Conservation (phyloP, 192 early-diverging fungal genomes). For the Podila epigama region DNA sequence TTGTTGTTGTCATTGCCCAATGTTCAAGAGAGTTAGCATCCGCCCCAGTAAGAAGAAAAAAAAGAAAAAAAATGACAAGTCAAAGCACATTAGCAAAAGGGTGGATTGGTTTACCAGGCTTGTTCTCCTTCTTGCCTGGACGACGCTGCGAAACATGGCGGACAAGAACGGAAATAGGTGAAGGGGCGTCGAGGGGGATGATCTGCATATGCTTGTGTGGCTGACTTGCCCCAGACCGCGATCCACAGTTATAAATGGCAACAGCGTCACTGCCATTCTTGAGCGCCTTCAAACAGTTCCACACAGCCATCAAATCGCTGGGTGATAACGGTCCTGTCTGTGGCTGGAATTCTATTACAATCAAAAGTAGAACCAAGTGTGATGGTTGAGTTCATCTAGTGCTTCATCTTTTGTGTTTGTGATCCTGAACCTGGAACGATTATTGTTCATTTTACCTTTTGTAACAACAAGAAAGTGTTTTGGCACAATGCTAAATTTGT, state of each 20-base stretch:
- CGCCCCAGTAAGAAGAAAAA: not conserved
- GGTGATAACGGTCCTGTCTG: conserved; percentile 60
- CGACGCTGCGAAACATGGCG: conserved; percentile 41
- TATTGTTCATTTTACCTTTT: conserved; percentile 51
- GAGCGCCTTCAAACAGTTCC: conserved; percentile 40
- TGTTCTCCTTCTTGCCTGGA: conserved; percentile 46
- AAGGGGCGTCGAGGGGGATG: conserved; percentile 47
- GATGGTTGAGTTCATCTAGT: not conserved
- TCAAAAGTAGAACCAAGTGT: not conserved
- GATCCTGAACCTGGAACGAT: not conserved
- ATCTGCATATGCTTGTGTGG: conserved; percentile 68
- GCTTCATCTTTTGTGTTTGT: too few relatives aligned
- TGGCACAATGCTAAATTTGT: conserved; percentile 65
- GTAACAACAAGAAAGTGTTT: conserved; percentile 61
- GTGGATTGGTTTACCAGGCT: conserved; percentile 10
- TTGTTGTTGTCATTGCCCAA: not conserved
- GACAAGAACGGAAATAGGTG: conserved; percentile 54
- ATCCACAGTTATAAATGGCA: conserved; percentile 67
- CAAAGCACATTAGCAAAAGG: not conserved
- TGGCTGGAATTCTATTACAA: conserved; percentile 52
- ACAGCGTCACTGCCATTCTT: conserved; percentile 30
- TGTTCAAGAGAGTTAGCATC: not conserved
- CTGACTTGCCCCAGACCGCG: conserved; percentile 62
- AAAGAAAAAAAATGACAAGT: not conserved
- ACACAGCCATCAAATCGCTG: conserved; percentile 51